Conservation (phyloP, 768 basidiomycete genomes). For the Serendipita indica region DNA sequence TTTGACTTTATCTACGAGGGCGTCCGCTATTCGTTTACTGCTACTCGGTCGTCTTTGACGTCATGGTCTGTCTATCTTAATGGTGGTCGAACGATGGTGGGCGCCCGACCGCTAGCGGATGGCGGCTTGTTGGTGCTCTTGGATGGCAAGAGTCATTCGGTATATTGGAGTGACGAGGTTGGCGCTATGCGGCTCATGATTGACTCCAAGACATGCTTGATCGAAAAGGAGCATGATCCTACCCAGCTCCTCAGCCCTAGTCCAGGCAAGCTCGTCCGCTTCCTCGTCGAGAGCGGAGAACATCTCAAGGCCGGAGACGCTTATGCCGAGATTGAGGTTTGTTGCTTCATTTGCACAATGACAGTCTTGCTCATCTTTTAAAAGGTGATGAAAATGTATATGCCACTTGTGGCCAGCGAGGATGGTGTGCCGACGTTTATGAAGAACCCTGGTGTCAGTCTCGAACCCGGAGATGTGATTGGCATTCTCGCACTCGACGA, state of each 20-base stretch:
- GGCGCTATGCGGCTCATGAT: slow-evolving; percentile 85
- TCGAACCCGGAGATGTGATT: slow-evolving; percentile 93
- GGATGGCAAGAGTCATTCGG: slow-evolving; percentile 88
- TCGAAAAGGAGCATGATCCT: slow-evolving; percentile 98
- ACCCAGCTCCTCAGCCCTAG: slow-evolving; percentile 92
- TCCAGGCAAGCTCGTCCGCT: slow-evolving; percentile 91
- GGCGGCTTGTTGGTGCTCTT: slow-evolving; percentile 85
- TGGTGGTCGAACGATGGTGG: slow-evolving; percentile 84
- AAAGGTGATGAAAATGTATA: slow-evolving; percentile 99
- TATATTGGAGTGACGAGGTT: slow-evolving; percentile 98
- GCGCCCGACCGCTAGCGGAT: slow-evolving; percentile 82
- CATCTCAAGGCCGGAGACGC: slow-evolving; percentile 93
- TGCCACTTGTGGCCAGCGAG: slow-evolving; percentile 90
- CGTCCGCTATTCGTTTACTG: slow-evolving; percentile 87
- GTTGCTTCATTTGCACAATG: slow-evolving; percentile 15
- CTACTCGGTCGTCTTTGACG: slow-evolving; percentile 74
- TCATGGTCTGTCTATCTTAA: slow-evolving; percentile 94
- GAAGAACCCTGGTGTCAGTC: slow-evolving; percentile 94
- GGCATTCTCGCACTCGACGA: slow-evolving; percentile 95
- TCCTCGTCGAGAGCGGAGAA: slow-evolving; percentile 91
- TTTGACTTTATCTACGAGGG: slow-evolving; percentile 98
- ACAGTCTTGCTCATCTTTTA: slow-evolving; percentile 11
- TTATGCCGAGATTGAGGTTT: slow-evolving; percentile 94
- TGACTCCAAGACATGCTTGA: slow-evolving; percentile 93
- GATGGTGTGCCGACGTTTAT: slow-evolving; percentile 90